These are phyloP conservation scores for Myriosclerotinia duriaeana DNA, from an alignment of 2,329 filamentous ascomycete genomes.

Conservation along the genomic window DNA sequence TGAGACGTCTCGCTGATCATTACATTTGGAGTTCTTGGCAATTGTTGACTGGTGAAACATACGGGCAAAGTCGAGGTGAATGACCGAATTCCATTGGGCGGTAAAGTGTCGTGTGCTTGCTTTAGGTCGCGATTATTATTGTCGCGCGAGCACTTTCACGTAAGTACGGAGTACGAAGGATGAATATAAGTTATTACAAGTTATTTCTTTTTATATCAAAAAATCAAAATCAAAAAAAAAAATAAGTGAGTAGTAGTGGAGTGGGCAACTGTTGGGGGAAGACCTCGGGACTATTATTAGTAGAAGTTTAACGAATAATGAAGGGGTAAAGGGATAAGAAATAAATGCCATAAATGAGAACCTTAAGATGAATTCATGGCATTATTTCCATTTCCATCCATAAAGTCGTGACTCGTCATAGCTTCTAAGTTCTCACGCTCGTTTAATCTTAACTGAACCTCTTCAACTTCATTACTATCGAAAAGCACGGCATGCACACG, in stretches of 20 bases:
- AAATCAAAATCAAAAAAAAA: no score
- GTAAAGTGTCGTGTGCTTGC: background rate
- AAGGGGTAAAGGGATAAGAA: conserved; percentile 8
- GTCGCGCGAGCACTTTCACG: background rate
- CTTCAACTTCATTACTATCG: no score
- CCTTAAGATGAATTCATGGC: background rate
- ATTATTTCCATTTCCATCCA: no score
- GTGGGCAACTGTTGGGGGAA: background rate
- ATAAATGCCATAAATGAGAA: conserved; percentile 9
- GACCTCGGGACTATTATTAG: no score
- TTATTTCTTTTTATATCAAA: background rate
- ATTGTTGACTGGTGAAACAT: background rate
- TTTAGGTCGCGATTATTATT: background rate
- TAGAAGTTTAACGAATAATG: conserved; percentile 11
- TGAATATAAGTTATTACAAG: background rate
- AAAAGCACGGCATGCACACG: background rate
- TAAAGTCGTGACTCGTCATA: no score
- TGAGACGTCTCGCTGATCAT: conserved; percentile 11
- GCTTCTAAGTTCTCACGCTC: background rate
- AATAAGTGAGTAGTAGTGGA: no score
- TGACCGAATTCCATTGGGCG: background rate
- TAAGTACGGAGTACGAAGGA: background rate
- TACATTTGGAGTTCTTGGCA: background rate
- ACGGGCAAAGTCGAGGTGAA: background rate
- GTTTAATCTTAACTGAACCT: background rate